These are phyloP conservation scores for Hymenoscyphus occultus DNA, from an alignment of 2,329 filamentous ascomycete genomes.

Conservation along the genomic window DNA sequence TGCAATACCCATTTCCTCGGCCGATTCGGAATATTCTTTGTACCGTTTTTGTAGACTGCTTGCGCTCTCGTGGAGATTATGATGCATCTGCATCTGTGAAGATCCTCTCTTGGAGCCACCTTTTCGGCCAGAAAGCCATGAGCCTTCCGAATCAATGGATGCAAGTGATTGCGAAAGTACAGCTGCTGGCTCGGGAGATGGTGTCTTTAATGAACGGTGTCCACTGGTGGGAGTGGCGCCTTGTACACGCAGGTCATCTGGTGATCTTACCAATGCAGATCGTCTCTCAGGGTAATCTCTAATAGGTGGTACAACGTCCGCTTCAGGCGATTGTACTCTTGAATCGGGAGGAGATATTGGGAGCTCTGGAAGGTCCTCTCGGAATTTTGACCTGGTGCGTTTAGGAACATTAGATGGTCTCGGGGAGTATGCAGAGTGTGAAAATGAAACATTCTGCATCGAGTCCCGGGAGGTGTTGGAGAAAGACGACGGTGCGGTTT, in stretches of 20 bases:
- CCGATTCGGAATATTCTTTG: constrained; percentile 55
- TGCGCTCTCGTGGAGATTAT: constrained; percentile 39
- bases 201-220: constrained; percentile 39
- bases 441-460: constrained; percentile 49
- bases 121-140: constrained; percentile 82
- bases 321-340: constrained; percentile 73
- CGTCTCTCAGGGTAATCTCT: constrained; percentile 28
- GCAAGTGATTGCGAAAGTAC: constrained; percentile 79
- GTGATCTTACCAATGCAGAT: constrained; percentile 28
- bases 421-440: constrained; percentile 29
- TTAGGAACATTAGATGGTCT: constrained; percentile 53
- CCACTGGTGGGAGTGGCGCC: constrained; percentile 46
- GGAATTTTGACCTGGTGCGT: constrained; percentile 85
- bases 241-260: constrained; percentile 38
- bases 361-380: constrained; percentile 85
- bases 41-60: constrained; percentile 42
- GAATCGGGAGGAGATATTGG: constrained; percentile 84
- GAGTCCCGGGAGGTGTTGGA: constrained; percentile 90
- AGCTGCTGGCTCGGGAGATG: constrained; percentile 50
- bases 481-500: constrained; percentile 69
- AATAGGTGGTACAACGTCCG: constrained; percentile 43
- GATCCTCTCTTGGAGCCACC: constrained; percentile 47
- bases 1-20: constrained; percentile 62
- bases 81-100: constrained; percentile 43
- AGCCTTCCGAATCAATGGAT: constrained; percentile 92